phyloP scores from a whole-genome alignment of 306 rosid species.

The Echinosophora koreensis region DNA sequence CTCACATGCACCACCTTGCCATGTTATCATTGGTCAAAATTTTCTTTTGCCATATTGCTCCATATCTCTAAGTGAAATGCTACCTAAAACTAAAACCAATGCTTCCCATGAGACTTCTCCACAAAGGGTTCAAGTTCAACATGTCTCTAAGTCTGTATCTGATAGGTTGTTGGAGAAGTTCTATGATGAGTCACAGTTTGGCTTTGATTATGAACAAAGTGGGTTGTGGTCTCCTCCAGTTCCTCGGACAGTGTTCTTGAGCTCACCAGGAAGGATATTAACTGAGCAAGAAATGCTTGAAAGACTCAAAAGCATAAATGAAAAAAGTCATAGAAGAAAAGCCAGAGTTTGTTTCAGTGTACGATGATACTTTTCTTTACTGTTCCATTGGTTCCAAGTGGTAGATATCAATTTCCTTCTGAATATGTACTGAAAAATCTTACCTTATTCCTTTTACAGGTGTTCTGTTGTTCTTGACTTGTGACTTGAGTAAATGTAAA shows the following conservation, averaged over 20 bases:
- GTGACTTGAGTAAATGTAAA: constrained; percentile 35
- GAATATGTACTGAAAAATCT: background rate
- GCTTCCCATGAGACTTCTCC: constrained; percentile 34
- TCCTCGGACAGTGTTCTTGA: constrained; percentile 66
- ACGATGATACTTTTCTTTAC: constrained; percentile 33
- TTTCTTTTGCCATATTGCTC: background rate
- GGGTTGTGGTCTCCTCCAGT: constrained; percentile 91
- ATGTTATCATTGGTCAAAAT: constrained; percentile 27
- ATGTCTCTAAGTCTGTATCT: constrained; percentile 65
- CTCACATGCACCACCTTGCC: constrained; percentile 38
- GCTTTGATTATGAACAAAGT: constrained; percentile 79
- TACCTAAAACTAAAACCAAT: constrained; percentile 44
- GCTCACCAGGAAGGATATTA: constrained; percentile 65
- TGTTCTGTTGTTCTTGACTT: constrained; percentile 58
- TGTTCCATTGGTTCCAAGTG: constrained; percentile 45
- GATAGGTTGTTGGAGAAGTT: constrained; percentile 72
- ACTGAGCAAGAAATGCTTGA: constrained; percentile 64
- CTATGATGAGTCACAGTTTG: constrained; percentile 67
- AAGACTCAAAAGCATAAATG: constrained; percentile 54
- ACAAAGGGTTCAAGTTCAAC: constrained; percentile 60
- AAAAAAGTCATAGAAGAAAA: constrained; percentile 41
- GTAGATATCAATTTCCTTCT: background rate
- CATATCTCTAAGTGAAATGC: constrained; percentile 45
- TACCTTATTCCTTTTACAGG: constrained; percentile 47
- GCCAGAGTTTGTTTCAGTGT: constrained; percentile 51